phyloP scores from a whole-genome alignment of 78 protist genomes.

The Polysphondylium violaceum region DNA sequence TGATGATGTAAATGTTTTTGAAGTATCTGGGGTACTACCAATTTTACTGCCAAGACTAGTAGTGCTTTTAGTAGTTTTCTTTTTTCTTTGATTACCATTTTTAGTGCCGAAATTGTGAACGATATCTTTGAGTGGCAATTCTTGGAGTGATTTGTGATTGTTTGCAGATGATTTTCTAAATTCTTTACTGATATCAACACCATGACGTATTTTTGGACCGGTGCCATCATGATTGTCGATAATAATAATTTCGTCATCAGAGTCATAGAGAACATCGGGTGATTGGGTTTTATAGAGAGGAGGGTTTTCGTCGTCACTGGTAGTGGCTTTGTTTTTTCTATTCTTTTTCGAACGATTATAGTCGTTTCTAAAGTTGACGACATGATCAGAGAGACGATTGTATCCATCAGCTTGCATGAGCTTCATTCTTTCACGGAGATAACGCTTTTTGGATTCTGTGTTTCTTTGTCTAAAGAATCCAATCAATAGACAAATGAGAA shows the following conservation, averaged over 20 bases:
- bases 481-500: constrained; percentile 7
- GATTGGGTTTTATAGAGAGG: neutral
- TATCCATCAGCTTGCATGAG: constrained; percentile 60
- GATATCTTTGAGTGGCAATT: constrained; percentile 59
- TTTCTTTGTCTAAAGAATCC: constrained; percentile 76
- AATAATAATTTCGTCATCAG: neutral
- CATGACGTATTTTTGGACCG: neutral
- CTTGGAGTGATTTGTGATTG: constrained; percentile 44
- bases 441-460: constrained; percentile 55
- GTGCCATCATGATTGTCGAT: neutral
- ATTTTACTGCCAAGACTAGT: too few species aligned
- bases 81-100: neutral
- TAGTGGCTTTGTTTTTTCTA: constrained; percentile 8
- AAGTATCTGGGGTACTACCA: too few species aligned
- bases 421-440: constrained; percentile 48
- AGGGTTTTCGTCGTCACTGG: neutral
- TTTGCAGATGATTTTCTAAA: constrained; percentile 20
- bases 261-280: neutral
- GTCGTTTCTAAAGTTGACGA: constrained; percentile 4
- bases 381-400: constrained; percentile 35
- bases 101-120: constrained; percentile 16
- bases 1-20: too few species aligned
- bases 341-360: constrained; percentile 3
- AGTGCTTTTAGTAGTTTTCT: too few species aligned
- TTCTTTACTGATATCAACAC: neutral